Percentiles rank a stretch among this genome's conserved stretches.
phyloP scores from a whole-genome alignment of 1,284 basidiomycete genomes.

The Rhodotorula sp. region DNA sequence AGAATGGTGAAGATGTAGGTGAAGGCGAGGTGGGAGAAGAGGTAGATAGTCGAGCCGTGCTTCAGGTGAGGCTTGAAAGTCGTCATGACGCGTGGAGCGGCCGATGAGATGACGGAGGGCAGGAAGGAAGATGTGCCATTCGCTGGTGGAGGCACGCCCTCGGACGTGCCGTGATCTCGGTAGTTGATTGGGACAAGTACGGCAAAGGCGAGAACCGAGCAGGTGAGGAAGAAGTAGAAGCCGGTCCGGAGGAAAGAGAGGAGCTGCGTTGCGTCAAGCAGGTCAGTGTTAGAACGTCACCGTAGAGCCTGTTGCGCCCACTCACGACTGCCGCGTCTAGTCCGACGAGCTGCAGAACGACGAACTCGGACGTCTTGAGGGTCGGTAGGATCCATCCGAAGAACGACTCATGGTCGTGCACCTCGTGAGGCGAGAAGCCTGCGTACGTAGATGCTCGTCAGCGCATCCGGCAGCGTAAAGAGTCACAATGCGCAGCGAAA shows the following conservation, averaged over 20 bases:
- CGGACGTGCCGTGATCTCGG: conserved; percentile 67
- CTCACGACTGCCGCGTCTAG: conserved; percentile 87
- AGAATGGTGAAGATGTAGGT: conserved; percentile 89
- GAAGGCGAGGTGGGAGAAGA: conserved; percentile 74
- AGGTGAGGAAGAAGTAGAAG: conserved; percentile 76
- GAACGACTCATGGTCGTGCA: conserved; percentile 74
- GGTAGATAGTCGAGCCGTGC: conserved; percentile 47
- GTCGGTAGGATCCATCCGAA: conserved; percentile 97
- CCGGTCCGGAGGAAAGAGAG: conserved; percentile 94
- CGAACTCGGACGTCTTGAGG: conserved; percentile 81
- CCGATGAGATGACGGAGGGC: conserved; percentile 40
- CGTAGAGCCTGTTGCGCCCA: conserved; percentile 23
- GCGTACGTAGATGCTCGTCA: neutral
- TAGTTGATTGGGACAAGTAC: conserved; percentile 86
- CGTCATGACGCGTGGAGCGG: conserved; percentile 26
- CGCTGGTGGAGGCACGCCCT: conserved; percentile 52
- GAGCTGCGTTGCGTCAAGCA: conserved; percentile 55
- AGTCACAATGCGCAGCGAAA: neutral
- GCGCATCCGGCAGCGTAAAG: neutral
- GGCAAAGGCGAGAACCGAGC: conserved; percentile 71
- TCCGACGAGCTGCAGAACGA: conserved; percentile 93
- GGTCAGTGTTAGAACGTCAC: neutral
- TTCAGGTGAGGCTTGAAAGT: conserved; percentile 37
- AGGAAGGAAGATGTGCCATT: conserved; percentile 49
- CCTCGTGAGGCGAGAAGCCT: conserved; percentile 88